phyloP scores from a whole-genome alignment of 345 rosid species.

The Populus tremula region DNA sequence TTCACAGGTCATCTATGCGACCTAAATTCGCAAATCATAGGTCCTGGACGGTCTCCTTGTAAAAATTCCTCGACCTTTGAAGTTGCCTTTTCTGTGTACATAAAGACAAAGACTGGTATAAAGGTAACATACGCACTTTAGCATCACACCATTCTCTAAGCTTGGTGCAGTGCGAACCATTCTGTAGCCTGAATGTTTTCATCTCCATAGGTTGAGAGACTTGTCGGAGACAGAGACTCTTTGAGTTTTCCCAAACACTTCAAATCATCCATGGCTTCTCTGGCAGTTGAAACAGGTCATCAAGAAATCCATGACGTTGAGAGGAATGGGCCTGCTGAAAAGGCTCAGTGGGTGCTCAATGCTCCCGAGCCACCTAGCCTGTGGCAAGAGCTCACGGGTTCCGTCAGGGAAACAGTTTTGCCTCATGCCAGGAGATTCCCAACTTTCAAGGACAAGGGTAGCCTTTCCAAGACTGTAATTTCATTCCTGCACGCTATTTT shows the following conservation, averaged over 20 bases:
- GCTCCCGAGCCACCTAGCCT: slow-evolving; percentile 67
- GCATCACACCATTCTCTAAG: slow-evolving; percentile 18
- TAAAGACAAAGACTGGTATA: background rate
- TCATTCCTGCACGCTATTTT: slow-evolving; percentile 43
- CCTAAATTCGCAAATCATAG: background rate
- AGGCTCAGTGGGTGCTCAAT: slow-evolving; percentile 64
- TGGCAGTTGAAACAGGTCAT: slow-evolving; percentile 26
- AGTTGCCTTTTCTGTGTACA: slow-evolving; percentile 15
- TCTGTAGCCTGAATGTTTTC: background rate
- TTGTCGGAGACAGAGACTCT: slow-evolving; percentile 25
- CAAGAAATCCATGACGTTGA: slow-evolving; percentile 41
- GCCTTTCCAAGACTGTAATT: slow-evolving; percentile 23
- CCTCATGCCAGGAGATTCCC: slow-evolving; percentile 32
- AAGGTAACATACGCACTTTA: background rate
- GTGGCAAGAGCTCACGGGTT: slow-evolving; percentile 46
- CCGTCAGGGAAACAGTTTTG: slow-evolving; percentile 32
- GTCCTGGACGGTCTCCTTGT: background rate
- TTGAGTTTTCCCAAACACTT: slow-evolving; percentile 92
- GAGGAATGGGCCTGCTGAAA: slow-evolving; percentile 29
- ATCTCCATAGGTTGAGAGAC: background rate
- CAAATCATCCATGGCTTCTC: slow-evolving; percentile 54
- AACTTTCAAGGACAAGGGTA: slow-evolving; percentile 36
- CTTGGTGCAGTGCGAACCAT: background rate
- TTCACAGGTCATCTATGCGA: too few relatives aligned
- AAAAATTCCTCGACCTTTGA: slow-evolving; percentile 5